These are phyloP conservation scores for Magnolia officinalis DNA, from an alignment of 164 flowering plant species.

Conservation along the genomic window DNA sequence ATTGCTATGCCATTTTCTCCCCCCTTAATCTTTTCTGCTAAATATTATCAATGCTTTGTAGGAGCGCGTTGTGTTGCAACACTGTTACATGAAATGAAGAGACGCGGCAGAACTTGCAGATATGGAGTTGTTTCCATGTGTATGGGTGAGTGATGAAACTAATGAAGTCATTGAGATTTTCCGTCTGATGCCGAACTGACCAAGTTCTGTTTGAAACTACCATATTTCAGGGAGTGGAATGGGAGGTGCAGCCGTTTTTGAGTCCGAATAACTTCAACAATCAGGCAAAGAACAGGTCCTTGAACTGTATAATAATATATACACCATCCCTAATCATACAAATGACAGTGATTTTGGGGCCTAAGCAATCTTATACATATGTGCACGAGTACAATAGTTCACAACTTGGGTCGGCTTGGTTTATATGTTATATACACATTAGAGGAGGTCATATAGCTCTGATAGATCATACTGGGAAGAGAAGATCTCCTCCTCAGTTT, in stretches of 20 bases:
- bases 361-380: neutral
- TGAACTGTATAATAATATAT: neutral
- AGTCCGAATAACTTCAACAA: neutral
- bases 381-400: neutral
- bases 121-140: slow-evolving; percentile 63
- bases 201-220: neutral
- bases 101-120: slow-evolving; percentile 62
- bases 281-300: neutral
- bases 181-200: neutral
- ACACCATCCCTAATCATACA: neutral
- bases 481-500: slow-evolving; percentile 19
- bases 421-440: neutral
- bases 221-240: slow-evolving; percentile 8
- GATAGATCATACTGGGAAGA: slow-evolving; percentile 31
- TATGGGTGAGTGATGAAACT: slow-evolving; percentile 21
- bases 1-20: no score
- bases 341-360: neutral
- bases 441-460: slow-evolving; percentile 12
- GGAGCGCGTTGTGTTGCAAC: slow-evolving; percentile 25
- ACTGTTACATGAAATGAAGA: slow-evolving; percentile 67
- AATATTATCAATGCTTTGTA: neutral
- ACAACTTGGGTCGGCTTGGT: neutral
- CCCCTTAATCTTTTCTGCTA: no score
- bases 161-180: neutral
- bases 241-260: slow-evolving; percentile 11